Base-by-base conservation (phyloP, 208 protist genomes). In the Acanthamoeba royreba region DNA sequence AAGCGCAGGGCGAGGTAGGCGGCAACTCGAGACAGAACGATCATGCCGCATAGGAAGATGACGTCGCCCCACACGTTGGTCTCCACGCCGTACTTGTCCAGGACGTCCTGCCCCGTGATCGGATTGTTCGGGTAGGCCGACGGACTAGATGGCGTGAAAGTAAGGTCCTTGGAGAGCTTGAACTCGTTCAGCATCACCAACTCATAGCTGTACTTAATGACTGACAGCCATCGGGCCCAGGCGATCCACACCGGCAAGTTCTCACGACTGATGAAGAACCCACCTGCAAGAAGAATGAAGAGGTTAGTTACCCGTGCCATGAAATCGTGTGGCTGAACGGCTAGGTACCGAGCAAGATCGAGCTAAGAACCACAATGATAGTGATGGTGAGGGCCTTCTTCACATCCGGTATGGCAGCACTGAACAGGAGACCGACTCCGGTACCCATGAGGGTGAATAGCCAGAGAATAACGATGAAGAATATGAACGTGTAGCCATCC, bases 161-260 rank as follows among this genome's bases (percentile, higher is more conserved):
- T 19, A 43, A 55, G 58, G 31, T 31, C 38, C n/a, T 69, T 92
- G 46, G 87, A 42, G 74, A 58, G 45, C 15, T 47, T 3, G 87
- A 92, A 92, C 55, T 92, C 87, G 87, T 92, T 92, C 33, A 92
- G 61, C 87, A 92, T 79, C 17, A 45, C 35, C 53, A 79, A n/a
- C 87, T 92, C 87, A 74, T 94, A 90, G 25, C 53, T 49, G 58
- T 94, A 94, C 81, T 94, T 94, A 17, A 94, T 19, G 81, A 94
- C 53, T 8, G 92, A 94, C n/a, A 94, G 19, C 63, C 69, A 94
- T 25, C 88, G 38, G 45, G 88, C 88, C 88, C 88, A 92, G 22
- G 45, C 45, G 55, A 92, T 92, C 61, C 55, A 92, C 43, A 92
- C 88, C n/a, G 88, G 77, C 40, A 88, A 31, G 69, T 90, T 77